Evolutionary conservation across 2,329 filamentous ascomycete genomes (phyloP).

Genomic region (Hyphodiscus sp.): DNA sequence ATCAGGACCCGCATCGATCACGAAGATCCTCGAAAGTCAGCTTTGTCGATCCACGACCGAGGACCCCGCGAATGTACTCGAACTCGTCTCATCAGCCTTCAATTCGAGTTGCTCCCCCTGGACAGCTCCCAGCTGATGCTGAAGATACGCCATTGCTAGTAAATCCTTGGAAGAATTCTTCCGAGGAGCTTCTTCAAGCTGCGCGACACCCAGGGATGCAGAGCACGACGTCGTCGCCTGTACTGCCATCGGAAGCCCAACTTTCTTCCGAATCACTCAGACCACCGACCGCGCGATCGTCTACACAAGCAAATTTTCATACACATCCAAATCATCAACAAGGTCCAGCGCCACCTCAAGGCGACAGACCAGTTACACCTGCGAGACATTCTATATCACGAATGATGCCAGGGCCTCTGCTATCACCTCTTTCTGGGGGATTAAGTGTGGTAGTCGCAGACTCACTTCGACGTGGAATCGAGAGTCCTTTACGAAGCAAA

Average conservation of each 20-base stretch:
- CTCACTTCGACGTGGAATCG: slow-evolving; percentile 51
- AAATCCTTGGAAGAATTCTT: slow-evolving; percentile 24
- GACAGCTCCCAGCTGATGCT: slow-evolving; percentile 2
- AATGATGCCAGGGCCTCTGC: slow-evolving; percentile 51
- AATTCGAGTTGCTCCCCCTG: slow-evolving; percentile 5
- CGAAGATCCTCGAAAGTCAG: slow-evolving; percentile 25
- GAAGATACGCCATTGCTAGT: slow-evolving; percentile 22
- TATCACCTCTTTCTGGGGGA: slow-evolving; percentile 52
- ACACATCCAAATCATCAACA: slow-evolving; percentile 27
- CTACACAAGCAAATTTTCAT: slow-evolving; percentile 23
- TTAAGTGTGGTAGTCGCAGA: slow-evolving; percentile 60
- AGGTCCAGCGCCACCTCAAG: slow-evolving; percentile 31
- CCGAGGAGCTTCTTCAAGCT: slow-evolving; percentile 17
- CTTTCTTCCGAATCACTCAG: slow-evolving; percentile 14
- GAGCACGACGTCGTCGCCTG: slow-evolving; percentile 21
- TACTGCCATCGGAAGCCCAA: slow-evolving; percentile 28
- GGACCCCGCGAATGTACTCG: slow-evolving; percentile 19
- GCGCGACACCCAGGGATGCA: slow-evolving; percentile 20
- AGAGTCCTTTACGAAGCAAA: slow-evolving; percentile 31
- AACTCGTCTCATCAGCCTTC: slow-evolving; percentile 19
- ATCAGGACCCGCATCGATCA: neutral
- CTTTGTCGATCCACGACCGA: slow-evolving; percentile 19
- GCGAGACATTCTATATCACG: slow-evolving; percentile 41
- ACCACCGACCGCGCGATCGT: slow-evolving; percentile 20
- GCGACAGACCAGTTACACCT: slow-evolving; percentile 33